Evolutionary conservation across 2,329 filamentous ascomycete genomes (phyloP).

Genomic region (Ceratocystis albifundus): DNA sequence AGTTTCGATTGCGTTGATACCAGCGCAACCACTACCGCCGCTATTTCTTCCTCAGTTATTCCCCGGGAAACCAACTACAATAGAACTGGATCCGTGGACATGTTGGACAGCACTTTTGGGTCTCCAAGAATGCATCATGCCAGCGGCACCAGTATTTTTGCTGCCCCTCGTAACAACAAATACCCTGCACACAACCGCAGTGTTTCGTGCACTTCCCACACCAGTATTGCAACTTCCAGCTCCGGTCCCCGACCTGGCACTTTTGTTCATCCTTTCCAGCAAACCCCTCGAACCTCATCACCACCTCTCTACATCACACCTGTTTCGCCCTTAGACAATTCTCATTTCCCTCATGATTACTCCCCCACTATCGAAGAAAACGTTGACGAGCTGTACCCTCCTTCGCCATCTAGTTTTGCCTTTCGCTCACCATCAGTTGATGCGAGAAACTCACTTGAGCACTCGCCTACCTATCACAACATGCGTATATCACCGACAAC

Average conservation of each 20-base stretch:
- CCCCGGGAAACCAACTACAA: constrained; percentile 19
- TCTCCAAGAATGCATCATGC: constrained; percentile 16
- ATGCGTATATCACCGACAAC: constrained; percentile 35
- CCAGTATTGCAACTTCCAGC: constrained; percentile 36
- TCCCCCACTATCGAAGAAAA: constrained; percentile 46
- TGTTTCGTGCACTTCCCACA: constrained; percentile 46
- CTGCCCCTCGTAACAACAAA: constrained; percentile 25
- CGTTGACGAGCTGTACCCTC: constrained; percentile 33
- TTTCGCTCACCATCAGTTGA: constrained; percentile 18
- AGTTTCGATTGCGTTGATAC: constrained; percentile 36
- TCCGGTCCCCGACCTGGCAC: constrained; percentile 30
- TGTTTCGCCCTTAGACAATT: constrained; percentile 24
- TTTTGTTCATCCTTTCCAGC: constrained; percentile 55
- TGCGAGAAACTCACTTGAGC: constrained; percentile 17
- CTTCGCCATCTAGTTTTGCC: constrained; percentile 13
- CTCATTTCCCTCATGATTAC: constrained; percentile 37
- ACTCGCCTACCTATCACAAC: constrained; percentile 23
- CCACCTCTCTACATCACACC: constrained; percentile 37
- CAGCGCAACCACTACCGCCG: constrained; percentile 28
- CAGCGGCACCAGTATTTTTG: constrained; percentile 21
- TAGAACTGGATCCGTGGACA: constrained; percentile 5
- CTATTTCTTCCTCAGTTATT: constrained; percentile 18
- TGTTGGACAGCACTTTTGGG: constrained; percentile 14
- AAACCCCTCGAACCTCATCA: constrained; percentile 46
- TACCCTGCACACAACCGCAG: constrained; percentile 47